Conservation (phyloP, 192 early-diverging fungal genomes). For the Coemansia sp. region DNA sequence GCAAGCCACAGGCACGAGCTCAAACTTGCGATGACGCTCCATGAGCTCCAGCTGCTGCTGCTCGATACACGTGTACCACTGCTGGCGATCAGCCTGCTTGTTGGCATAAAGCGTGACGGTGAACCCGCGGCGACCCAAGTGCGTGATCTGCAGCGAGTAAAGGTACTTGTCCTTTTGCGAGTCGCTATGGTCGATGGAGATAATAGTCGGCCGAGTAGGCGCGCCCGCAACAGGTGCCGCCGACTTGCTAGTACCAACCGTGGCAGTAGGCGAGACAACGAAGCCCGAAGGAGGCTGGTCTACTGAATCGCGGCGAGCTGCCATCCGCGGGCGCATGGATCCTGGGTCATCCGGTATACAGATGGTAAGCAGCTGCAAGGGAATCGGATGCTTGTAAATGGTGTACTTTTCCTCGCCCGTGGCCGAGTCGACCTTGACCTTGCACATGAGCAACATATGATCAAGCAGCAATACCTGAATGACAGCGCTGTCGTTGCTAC, state of each 20-base stretch:
- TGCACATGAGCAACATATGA: constrained; percentile 80
- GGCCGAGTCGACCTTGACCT: constrained; percentile 63
- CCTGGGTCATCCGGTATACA: constrained; percentile 59
- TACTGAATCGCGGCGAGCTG: constrained; percentile 45
- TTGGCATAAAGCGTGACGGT: constrained; percentile 73
- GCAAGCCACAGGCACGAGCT: constrained; percentile 51
- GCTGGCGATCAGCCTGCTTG: constrained; percentile 69
- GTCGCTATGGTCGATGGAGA: constrained; percentile 43
- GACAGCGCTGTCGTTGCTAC: constrained; percentile 64
- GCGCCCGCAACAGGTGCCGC: neutral
- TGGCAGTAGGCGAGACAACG: constrained; percentile 16
- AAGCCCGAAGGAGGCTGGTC: constrained; percentile 10
- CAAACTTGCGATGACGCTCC: constrained; percentile 55
- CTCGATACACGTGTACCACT: constrained; percentile 85
- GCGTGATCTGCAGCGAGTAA: constrained; percentile 75
- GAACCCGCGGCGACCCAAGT: constrained; percentile 74
- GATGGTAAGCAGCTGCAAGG: constrained; percentile 73
- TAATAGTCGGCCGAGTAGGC: constrained; percentile 29
- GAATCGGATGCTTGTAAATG: constrained; percentile 73
- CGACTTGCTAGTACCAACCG: constrained; percentile 6
- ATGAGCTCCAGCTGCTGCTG: constrained; percentile 55
- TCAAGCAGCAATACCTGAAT: constrained; percentile 86
- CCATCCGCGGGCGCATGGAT: constrained; percentile 51
- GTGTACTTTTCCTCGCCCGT: constrained; percentile 61
- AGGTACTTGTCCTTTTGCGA: constrained; percentile 60